Percentiles rank a stretch among this genome's conserved stretches.
These are phyloP conservation scores for Nidula microcarpa DNA, from an alignment of 768 basidiomycete species.

Conservation along the genomic window DNA sequence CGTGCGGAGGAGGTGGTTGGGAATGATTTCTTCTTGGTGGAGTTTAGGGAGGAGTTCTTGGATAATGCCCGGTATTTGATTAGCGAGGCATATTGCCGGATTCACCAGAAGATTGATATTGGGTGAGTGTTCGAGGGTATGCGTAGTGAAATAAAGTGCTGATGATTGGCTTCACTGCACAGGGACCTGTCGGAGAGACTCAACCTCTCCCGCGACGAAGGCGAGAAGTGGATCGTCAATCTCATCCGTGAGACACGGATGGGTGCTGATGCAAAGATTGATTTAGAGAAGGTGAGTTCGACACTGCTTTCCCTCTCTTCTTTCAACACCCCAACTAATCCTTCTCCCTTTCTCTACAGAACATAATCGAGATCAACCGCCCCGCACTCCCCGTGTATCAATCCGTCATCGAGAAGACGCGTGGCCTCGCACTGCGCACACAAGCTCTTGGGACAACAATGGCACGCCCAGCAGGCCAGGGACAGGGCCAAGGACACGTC, in stretches of 20 bases:
- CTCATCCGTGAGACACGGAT: constrained; percentile 96
- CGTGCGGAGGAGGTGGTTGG: constrained; percentile 79
- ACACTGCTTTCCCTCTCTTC: neutral
- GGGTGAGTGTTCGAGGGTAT: constrained; percentile 40
- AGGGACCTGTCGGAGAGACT: constrained; percentile 92
- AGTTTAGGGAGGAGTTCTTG: constrained; percentile 90
- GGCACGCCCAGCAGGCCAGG: constrained; percentile 27
- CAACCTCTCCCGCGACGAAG: constrained; percentile 91
- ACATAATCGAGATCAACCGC: constrained; percentile 93
- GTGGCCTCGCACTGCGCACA: constrained; percentile 86
- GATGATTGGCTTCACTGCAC: neutral
- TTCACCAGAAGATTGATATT: constrained; percentile 91
- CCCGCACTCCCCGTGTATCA: constrained; percentile 90
- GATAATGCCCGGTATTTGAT: constrained; percentile 96
- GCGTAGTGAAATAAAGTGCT: neutral
- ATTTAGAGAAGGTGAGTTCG: constrained; percentile 79
- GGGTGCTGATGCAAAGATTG: constrained; percentile 97
- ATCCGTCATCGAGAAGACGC: constrained; percentile 92
- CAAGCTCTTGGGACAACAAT: constrained; percentile 83
- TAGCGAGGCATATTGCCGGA: constrained; percentile 96
- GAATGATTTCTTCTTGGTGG: constrained; percentile 92
- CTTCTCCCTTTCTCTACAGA: constrained; percentile 41
- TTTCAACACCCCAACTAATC: neutral
- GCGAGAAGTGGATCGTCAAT: constrained; percentile 99
- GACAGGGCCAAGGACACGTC: neutral